Percentiles rank a stretch among this genome's conserved stretches.
Evolutionary conservation across 192 early-diverging fungal species (phyloP).

Genomic region (Coemansia biformis): DNA sequence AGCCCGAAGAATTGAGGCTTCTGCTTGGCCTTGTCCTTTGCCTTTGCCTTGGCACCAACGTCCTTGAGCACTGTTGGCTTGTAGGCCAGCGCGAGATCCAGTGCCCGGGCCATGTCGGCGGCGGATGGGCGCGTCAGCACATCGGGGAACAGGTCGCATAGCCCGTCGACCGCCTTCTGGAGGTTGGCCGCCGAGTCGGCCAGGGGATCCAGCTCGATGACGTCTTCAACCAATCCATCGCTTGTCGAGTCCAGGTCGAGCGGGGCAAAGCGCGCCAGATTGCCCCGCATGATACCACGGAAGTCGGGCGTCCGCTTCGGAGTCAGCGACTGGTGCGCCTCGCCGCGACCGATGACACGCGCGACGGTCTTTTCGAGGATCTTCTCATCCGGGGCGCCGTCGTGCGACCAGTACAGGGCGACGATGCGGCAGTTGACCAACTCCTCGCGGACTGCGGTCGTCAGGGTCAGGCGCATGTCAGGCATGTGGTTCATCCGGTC

Average conservation of each 20-base stretch:
- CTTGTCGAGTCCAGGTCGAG: constrained; percentile 50
- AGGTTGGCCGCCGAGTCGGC: constrained; percentile 53
- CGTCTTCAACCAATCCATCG: constrained; percentile 53
- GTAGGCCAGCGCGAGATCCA: constrained; percentile 47
- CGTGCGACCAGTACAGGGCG: constrained; percentile 71
- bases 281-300: constrained; percentile 54
- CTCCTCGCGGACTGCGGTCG: constrained; percentile 40
- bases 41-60: constrained; percentile 8
- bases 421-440: constrained; percentile 65
- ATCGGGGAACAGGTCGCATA: constrained; percentile 40
- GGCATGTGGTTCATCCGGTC: constrained; percentile 71
- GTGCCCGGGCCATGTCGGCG: constrained; percentile 52
- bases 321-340: constrained; percentile 76
- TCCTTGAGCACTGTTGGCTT: constrained; percentile 37
- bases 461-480: constrained; percentile 53
- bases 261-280: constrained; percentile 52
- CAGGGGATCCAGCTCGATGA: constrained; percentile 56
- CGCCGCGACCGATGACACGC: constrained; percentile 63
- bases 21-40: background rate
- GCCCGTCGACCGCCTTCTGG: constrained; percentile 39
- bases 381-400: constrained; percentile 26
- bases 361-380: constrained; percentile 53
- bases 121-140: constrained; percentile 33
- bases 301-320: constrained; percentile 58
- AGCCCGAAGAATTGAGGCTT: constrained; percentile 23